Conservation (phyloP, 75 land plant genomes). For the Pinus albicaulis region DNA sequence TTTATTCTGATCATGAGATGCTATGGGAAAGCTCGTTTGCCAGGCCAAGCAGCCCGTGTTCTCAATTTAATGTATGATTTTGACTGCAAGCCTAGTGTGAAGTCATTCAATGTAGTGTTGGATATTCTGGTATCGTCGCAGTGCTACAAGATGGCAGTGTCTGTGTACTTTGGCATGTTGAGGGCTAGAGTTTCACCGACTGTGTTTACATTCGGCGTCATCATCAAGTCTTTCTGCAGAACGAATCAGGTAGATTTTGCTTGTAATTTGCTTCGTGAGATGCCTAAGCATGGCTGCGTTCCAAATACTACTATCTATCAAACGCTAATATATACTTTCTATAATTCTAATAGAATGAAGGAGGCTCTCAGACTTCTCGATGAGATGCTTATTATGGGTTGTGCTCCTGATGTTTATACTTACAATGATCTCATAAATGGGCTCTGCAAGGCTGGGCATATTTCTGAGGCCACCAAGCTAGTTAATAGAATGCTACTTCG, state of each 20-base stretch:
- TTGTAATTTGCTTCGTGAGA: slow-evolving; percentile 35
- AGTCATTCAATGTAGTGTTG: slow-evolving; percentile 58
- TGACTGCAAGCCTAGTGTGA: slow-evolving; percentile 36
- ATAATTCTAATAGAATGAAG: slow-evolving; percentile 25
- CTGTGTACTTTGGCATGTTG: slow-evolving; percentile 49
- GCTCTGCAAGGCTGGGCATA: slow-evolving; percentile 35
- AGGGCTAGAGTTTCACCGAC: slow-evolving; percentile 41
- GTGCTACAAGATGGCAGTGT: slow-evolving; percentile 34
- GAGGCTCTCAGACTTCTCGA: slow-evolving; percentile 55
- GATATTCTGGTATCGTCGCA: slow-evolving; percentile 38
- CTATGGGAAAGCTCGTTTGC: slow-evolving; percentile 46
- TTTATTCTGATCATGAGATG: slow-evolving; percentile 56
- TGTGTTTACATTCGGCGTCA: slow-evolving; percentile 42
- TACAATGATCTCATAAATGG: slow-evolving; percentile 62
- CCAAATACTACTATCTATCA: slow-evolving; percentile 60
- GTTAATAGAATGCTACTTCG: slow-evolving; percentile 58
- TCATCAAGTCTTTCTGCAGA: slow-evolving; percentile 70
- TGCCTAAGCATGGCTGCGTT: slow-evolving; percentile 72
- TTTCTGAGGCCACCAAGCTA: slow-evolving; percentile 52
- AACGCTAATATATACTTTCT: slow-evolving; percentile 54
- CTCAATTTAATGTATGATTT: slow-evolving; percentile 48
- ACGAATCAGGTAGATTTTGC: slow-evolving; percentile 57
- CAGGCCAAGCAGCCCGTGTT: slow-evolving; percentile 52
- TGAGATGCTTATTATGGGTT: slow-evolving; percentile 72
- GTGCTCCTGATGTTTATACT: slow-evolving; percentile 58